Evolutionary conservation across 805 yeast species (phyloP).

Genomic region (baker's yeast (Saccharomyces cerevisiae)): DNA sequence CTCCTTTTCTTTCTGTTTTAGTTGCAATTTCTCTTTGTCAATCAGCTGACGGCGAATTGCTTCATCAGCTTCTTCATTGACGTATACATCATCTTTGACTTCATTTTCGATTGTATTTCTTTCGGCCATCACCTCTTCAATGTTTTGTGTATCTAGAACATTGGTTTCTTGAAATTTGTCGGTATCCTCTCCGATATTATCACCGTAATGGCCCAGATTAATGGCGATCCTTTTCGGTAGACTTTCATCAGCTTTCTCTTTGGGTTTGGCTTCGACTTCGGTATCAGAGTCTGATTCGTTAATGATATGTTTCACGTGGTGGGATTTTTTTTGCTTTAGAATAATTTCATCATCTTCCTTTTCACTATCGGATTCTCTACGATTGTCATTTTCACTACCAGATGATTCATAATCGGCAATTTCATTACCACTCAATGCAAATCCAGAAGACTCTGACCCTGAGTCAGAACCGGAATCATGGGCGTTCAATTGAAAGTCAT

Average conservation of each 20-base stretch:
- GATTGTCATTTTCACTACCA: slow-evolving; percentile 6
- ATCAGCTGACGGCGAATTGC: slow-evolving; percentile 18
- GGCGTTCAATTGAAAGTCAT: slow-evolving; percentile 15
- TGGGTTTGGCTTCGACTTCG: slow-evolving; percentile 4
- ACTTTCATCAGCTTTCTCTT: background rate
- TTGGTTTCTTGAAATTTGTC: background rate
- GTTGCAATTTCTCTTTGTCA: slow-evolving; percentile 16
- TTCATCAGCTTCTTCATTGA: slow-evolving; percentile 7
- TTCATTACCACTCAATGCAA: slow-evolving; percentile 19
- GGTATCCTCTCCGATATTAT: slow-evolving; percentile 9
- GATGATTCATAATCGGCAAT: slow-evolving; percentile 10
- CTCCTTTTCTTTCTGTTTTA: slow-evolving; percentile 17
- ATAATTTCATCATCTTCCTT: slow-evolving; percentile 23
- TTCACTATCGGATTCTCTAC: slow-evolving; percentile 14
- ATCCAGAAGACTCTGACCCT: slow-evolving; percentile 5
- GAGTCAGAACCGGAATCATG: slow-evolving; percentile 11
- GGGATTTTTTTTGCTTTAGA: background rate
- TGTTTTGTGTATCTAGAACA: background rate
- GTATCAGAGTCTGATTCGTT: slow-evolving; percentile 11
- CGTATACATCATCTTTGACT: slow-evolving; percentile 1
- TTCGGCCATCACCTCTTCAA: background rate
- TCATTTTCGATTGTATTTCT: background rate
- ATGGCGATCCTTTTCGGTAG: slow-evolving; percentile 13
- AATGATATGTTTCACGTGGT: background rate
- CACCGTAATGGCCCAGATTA: slow-evolving; percentile 25